Evolutionary conservation across 2,329 filamentous ascomycete species (phyloP), one percentile per base, ranked within the genome.

Genomic region (Calonectria naviculata): DNA sequence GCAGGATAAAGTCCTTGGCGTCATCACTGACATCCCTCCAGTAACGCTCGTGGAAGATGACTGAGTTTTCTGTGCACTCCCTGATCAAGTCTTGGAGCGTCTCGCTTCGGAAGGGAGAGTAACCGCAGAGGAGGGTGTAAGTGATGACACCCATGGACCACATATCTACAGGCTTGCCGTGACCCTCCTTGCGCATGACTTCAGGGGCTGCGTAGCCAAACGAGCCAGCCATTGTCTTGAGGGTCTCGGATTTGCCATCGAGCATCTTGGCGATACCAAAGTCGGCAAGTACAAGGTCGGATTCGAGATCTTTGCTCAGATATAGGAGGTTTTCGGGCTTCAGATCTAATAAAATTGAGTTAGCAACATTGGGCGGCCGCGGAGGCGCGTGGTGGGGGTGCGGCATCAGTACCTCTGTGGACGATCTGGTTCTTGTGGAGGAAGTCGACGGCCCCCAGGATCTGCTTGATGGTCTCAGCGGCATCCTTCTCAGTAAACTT

Each of bases 231-330:
- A 99, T 99, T 63, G 95, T 98, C 76, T 95, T 98, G 74, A 99
- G 90, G 52, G 98, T 94, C 80, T 97, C 95, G 75, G 95, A 92
- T 77, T 95, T 94, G 76, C 89, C 94, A 81, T 98, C 95, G 41
- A 99, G 90, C 90, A 97, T 98, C 87, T 99, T 99, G 65, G 97
- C 97, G 81, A 99, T 99, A 81, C 97, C 97, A 80, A 99, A 99
- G 83, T 99, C 97, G 68, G 97, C 97, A 70, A 99, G 89, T 10
- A 99, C 95, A 29, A 99, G 90, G 74, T 95, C 92, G 17, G 97
- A 98, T 75, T 95, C 86, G 28, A 89, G 80, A 49, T 93, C 92
- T 75, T 89, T 91, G 73, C 94, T 97, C 61, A 97, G 91, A 83
- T 99, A 99, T 54, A 99, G 92, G 6, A 99, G 91, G 81, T 99